Conservation (phyloP, 495 filamentous ascomycete species). For the Chaetomidium leptoderma region DNA sequence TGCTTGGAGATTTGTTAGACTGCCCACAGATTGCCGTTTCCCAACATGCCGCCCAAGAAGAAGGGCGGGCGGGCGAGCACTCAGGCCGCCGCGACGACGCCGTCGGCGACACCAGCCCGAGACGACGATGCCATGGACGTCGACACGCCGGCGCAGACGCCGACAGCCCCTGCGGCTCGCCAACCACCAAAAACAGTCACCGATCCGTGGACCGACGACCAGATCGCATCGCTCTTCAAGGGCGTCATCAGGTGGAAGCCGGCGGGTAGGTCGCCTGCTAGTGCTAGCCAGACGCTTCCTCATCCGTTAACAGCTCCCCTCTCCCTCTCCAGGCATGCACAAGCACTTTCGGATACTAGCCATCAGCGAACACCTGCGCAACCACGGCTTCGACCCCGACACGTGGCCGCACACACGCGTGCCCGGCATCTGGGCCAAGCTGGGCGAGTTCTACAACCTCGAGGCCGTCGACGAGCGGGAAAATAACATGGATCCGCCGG, state of each 20-base stretch:
- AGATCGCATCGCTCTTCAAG: conserved; percentile 87
- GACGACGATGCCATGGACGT: conserved; percentile 53
- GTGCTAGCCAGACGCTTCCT: background rate
- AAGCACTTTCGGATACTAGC: conserved; percentile 96
- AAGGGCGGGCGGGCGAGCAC: conserved; percentile 44
- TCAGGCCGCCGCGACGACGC: conserved; percentile 34
- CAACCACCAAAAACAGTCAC: conserved; percentile 43
- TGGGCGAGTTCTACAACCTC: conserved; percentile 79
- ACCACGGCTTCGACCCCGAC: conserved; percentile 73
- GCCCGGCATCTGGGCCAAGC: conserved; percentile 86
- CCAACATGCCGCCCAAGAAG: conserved; percentile 70
- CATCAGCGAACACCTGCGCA: conserved; percentile 78
- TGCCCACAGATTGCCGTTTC: background rate
- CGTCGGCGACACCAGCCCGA: conserved; percentile 34
- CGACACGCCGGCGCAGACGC: conserved; percentile 43
- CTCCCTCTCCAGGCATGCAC: conserved; percentile 66
- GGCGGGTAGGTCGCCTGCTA: conserved; percentile 58
- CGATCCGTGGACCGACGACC: conserved; percentile 91
- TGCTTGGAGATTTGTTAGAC: too few species aligned
- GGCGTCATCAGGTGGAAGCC: conserved; percentile 88
- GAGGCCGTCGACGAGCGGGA: conserved; percentile 83
- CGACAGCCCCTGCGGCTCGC: conserved; percentile 38
- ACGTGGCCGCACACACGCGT: conserved; percentile 74
- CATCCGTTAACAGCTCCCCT: conserved; percentile 16
- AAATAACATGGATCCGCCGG: conserved; percentile 60